Base-by-base conservation (phyloP, 164 flowering plant genomes). In the Nelumbo lutea region DNA sequence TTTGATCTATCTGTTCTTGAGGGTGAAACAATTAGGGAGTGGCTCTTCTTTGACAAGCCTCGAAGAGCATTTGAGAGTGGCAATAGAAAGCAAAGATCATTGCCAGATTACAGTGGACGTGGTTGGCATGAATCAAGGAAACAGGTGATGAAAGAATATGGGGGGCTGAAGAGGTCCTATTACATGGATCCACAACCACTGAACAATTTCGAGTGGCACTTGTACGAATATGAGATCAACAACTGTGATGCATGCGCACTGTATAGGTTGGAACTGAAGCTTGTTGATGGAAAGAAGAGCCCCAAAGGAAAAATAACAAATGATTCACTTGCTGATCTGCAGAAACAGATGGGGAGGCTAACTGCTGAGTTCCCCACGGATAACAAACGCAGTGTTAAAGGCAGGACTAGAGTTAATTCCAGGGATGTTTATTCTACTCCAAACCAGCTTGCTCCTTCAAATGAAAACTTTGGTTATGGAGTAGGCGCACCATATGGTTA, bases 111-210 rank as follows among this genome's bases (percentile, higher is more conserved):
- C 76, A 80, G 78, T 72, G 99, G 98, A 0, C 96, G 98, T 50
- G 99, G 99, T 70, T 96, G 99, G 99, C 99, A 96, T 72, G 99
- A 93, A 73, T 93, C 99, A 44, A 83, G 99, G 81, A 96, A 96
- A 83, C 98, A 96, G 82, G 88, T 87, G 76, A 84, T 93, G 89
- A 88, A 84, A 70, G 98, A 93, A 73, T 84, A 70, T 83, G 96
- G 89, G 50, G 97, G 99, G 10, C 78, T 86, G 75, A 93, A 93
- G 85, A 84, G 98, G 80, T 93, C 98, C 55, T 93, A 96, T 70
- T 96, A 96, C 76, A 96, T 96, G 99, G 98, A 96, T 71, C 99
- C 99, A 55, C 98, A 96, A 59, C 99, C 99, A 41, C 70, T 81
- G 69, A 82, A 76, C 65, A 75, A 83, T 76, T 81, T 76, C 61